Evolutionary conservation across 2,329 filamentous ascomycete genomes (phyloP).

Genomic region (Stagonosporopsis cucurbitacearum): DNA sequence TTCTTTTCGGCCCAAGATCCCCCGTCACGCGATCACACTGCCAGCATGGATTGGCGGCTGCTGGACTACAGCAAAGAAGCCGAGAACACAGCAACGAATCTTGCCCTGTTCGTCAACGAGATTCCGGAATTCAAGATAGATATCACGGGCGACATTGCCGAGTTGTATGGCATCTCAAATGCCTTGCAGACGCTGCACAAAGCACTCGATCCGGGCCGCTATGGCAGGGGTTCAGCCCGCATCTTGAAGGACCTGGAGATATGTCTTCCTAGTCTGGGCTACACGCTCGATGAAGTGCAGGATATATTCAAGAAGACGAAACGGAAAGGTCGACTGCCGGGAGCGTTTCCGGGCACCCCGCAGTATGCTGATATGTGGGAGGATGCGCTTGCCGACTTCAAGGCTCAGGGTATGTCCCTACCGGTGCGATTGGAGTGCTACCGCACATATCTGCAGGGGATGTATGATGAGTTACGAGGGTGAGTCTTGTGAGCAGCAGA

Average conservation of each 20-base stretch:
- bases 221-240: conserved; percentile 42
- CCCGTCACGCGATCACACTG: conserved; percentile 33
- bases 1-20: conserved; percentile 30
- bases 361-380: conserved; percentile 60
- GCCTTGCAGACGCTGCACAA: conserved; percentile 57
- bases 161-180: conserved; percentile 62
- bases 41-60: conserved; percentile 47
- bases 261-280: conserved; percentile 56
- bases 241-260: conserved; percentile 58
- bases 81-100: conserved; percentile 60
- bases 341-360: conserved; percentile 48
- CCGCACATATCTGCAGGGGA: conserved; percentile 56
- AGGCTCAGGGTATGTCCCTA: conserved; percentile 55
- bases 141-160: conserved; percentile 61
- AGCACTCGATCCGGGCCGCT: conserved; percentile 50
- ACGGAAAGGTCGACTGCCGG: conserved; percentile 35
- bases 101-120: conserved; percentile 58
- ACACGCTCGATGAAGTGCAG: conserved; percentile 60
- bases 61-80: conserved; percentile 54
- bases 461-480: conserved; percentile 54
- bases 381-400: conserved; percentile 56
- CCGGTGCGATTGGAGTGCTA: conserved; percentile 58
- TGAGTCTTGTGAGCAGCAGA: conserved; percentile 37
- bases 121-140: conserved; percentile 60
- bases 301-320: conserved; percentile 49